Conservation (phyloP, 2,329 filamentous ascomycete genomes). For the Pseudocercospora eumusae region DNA sequence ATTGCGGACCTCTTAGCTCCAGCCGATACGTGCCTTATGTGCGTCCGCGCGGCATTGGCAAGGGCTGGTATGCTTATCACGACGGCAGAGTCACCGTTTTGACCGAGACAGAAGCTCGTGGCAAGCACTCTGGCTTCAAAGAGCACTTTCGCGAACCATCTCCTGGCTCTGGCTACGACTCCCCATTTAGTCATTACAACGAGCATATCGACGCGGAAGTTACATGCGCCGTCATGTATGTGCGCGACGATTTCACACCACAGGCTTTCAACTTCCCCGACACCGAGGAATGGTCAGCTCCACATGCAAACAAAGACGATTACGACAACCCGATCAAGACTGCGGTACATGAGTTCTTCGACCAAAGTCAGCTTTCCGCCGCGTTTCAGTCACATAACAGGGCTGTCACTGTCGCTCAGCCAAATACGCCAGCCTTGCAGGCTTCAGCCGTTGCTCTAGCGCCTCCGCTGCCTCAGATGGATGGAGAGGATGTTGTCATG, state of each 20-base stretch:
- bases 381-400: background rate
- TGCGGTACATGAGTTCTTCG: conserved; percentile 21
- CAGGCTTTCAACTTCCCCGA: conserved; percentile 23
- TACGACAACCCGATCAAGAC: conserved; percentile 18
- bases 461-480: conserved; percentile 37
- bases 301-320: conserved; percentile 1
- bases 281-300: conserved; percentile 22
- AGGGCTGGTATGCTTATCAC: conserved; percentile 62
- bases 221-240: conserved; percentile 33
- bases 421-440: conserved; percentile 7
- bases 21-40: conserved; percentile 62
- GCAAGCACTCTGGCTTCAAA: conserved; percentile 41
- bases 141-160: background rate
- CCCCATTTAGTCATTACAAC: conserved; percentile 24
- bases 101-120: conserved; percentile 55
- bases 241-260: conserved; percentile 25
- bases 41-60: conserved; percentile 57
- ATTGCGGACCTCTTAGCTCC: conserved; percentile 60
- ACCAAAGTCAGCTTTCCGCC: background rate
- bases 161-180: conserved; percentile 27
- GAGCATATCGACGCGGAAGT: conserved; percentile 29
- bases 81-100: conserved; percentile 55
- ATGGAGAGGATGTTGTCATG: conserved; percentile 43
- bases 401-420: background rate
- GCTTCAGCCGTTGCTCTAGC: conserved; percentile 16